Evolutionary conservation across 495 filamentous ascomycete genomes (phyloP).

Genomic region (Neurospora cerealis): DNA sequence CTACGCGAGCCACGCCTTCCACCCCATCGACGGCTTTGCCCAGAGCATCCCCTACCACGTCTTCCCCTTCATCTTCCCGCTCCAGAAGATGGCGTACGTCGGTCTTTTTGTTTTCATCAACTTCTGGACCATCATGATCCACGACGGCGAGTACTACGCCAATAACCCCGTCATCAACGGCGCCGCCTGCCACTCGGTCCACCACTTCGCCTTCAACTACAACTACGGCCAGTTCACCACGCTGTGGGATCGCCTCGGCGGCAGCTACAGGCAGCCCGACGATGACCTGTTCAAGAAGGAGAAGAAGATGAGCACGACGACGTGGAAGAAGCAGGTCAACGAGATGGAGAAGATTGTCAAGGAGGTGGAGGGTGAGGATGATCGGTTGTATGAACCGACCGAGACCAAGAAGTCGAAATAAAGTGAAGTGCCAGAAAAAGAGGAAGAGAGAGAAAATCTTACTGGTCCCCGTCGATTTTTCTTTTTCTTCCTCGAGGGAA

Average conservation of each 20-base stretch:
- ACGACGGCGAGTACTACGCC: slow-evolving; percentile 92
- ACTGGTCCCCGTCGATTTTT: neutral
- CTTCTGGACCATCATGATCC: slow-evolving; percentile 95
- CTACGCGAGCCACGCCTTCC: slow-evolving; percentile 86
- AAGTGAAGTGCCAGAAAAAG: neutral
- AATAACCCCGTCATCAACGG: slow-evolving; percentile 86
- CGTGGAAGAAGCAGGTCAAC: slow-evolving; percentile 70
- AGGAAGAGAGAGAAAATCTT: neutral
- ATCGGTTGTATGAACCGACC: slow-evolving; percentile 51
- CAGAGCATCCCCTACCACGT: slow-evolving; percentile 90
- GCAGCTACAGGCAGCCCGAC: slow-evolving; percentile 83
- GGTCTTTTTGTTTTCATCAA: slow-evolving; percentile 87
- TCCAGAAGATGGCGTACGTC: slow-evolving; percentile 85
- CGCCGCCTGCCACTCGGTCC: slow-evolving; percentile 72
- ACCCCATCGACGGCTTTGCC: slow-evolving; percentile 87
- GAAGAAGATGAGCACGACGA: slow-evolving; percentile 72
- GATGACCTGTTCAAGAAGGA: slow-evolving; percentile 79
- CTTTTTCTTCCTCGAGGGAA: neutral
- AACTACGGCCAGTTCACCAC: slow-evolving; percentile 98
- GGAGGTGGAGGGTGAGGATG: slow-evolving; percentile 82
- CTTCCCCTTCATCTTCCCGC: slow-evolving; percentile 86
- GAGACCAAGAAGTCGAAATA: slow-evolving; percentile 42
- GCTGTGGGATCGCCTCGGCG: slow-evolving; percentile 84
- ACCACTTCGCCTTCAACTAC: slow-evolving; percentile 98
- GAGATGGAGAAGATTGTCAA: slow-evolving; percentile 82